phyloP scores from a whole-genome alignment of 345 rosid genomes.

The Boechera stricta region DNA sequence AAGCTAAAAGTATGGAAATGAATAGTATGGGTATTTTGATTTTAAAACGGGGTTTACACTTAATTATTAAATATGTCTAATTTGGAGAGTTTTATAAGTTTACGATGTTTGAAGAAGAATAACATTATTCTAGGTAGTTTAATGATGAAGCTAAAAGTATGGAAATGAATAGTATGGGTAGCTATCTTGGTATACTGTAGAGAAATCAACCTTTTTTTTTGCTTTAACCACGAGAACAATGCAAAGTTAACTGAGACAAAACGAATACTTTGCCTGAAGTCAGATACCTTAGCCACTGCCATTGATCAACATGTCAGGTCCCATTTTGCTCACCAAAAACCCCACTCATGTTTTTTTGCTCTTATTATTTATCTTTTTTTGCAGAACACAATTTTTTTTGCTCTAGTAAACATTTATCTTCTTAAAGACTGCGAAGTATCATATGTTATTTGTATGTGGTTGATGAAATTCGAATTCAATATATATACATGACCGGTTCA shows the following conservation, averaged over 20 bases:
- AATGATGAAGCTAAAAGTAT: no score
- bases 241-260: not conserved
- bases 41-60: no score
- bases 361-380: not conserved
- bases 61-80: no score
- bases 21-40: no score
- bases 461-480: not conserved
- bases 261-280: conserved; percentile 35
- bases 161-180: no score
- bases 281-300: conserved; percentile 45
- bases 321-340: conserved; percentile 36
- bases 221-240: not conserved
- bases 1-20: no score
- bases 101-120: no score
- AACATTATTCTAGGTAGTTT: no score
- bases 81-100: no score
- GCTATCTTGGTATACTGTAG: no score
- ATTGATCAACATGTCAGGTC: conserved; percentile 27
- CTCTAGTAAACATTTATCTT: not conserved
- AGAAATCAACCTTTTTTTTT: not conserved
- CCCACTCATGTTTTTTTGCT: conserved; percentile 19
- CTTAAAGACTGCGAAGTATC: not conserved
- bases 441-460: not conserved
- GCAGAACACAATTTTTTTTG: not conserved
- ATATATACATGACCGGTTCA: not conserved